A percentile compares a stretch with the other conserved stretches of the same genome.
phyloP scores from a whole-genome alignment of 2,329 filamentous ascomycete genomes.

The Trichoderma harzianum region DNA sequence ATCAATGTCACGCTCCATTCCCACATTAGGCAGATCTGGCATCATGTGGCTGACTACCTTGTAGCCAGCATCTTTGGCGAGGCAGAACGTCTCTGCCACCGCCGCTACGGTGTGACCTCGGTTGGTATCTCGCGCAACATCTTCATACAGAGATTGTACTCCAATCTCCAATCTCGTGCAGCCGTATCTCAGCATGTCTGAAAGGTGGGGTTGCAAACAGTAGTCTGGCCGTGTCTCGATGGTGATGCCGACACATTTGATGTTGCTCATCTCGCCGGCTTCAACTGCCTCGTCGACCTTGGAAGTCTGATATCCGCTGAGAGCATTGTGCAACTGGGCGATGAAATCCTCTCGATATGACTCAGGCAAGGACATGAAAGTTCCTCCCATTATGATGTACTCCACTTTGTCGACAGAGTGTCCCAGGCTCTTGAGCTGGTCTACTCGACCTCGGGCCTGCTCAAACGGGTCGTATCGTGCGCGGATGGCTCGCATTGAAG shows the following conservation, averaged over 20 bases:
- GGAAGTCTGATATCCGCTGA: conserved; percentile 91
- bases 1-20: conserved; percentile 95
- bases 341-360: conserved; percentile 93
- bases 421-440: conserved; percentile 91
- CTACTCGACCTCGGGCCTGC: conserved; percentile 90
- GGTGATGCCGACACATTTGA: conserved; percentile 97
- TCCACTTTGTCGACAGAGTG: conserved; percentile 99
- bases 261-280: conserved; percentile 92
- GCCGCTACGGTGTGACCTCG: conserved; percentile 92
- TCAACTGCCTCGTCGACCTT: conserved; percentile 94
- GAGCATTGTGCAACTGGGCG: conserved; percentile 90
- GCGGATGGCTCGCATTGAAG: conserved; percentile 95
- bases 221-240: conserved; percentile 98
- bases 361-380: conserved; percentile 93
- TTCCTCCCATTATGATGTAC: conserved; percentile 99
- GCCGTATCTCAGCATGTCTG: conserved; percentile 95
- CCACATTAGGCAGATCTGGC: conserved; percentile 96
- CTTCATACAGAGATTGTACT: conserved; percentile 95
- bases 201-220: conserved; percentile 91
- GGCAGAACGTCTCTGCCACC: conserved; percentile 92
- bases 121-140: conserved; percentile 97
- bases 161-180: conserved; percentile 93
- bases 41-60: conserved; percentile 99
- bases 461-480: conserved; percentile 97
- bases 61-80: conserved; percentile 97